A percentile compares a stretch with the other conserved stretches of the same genome.
Conservation (phyloP, 768 basidiomycete genomes). For the Boletus sensibilis region DNA sequence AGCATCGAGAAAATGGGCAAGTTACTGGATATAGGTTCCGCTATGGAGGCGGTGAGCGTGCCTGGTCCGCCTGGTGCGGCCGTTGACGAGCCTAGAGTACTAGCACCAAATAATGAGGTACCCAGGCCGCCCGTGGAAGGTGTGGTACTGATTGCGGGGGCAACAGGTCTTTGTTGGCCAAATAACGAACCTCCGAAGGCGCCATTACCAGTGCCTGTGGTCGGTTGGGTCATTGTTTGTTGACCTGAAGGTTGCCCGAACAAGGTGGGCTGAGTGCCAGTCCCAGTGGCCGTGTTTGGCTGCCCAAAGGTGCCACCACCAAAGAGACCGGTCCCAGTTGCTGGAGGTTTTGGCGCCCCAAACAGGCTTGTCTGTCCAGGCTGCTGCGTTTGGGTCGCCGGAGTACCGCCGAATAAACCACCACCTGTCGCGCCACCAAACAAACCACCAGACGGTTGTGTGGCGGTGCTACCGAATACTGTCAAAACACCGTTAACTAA, state of each 20-base stretch:
- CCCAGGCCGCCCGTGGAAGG: conserved; percentile 40
- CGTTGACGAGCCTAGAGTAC: conserved; percentile 40
- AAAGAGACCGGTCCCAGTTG: conserved; percentile 42
- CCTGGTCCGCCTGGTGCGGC: conserved; percentile 51
- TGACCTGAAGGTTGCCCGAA: conserved; percentile 58
- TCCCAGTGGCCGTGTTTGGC: conserved; percentile 31
- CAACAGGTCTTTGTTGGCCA: conserved; percentile 47
- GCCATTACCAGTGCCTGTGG: conserved; percentile 27
- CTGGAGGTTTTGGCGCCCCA: conserved; percentile 31
- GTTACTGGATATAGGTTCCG: conserved; percentile 75
- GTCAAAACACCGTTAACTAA: conserved; percentile 9
- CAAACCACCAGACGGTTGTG: conserved; percentile 32
- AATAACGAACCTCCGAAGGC: conserved; percentile 49
- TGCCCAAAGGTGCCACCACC: conserved; percentile 52
- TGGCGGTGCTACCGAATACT: conserved; percentile 40
- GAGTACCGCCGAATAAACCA: conserved; percentile 36
- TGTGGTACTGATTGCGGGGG: conserved; percentile 46
- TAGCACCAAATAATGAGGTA: conserved; percentile 40
- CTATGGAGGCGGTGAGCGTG: conserved; percentile 79
- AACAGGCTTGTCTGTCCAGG: conserved; percentile 31
- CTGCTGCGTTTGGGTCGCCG: conserved; percentile 41
- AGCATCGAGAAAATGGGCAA: conserved; percentile 75
- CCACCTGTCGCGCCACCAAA: conserved; percentile 38
- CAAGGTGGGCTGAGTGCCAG: conserved; percentile 35
- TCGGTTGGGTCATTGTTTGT: conserved; percentile 37